Base-by-base conservation (phyloP, 2,329 filamentous ascomycete species). In the Arthroderma sp. region DNA sequence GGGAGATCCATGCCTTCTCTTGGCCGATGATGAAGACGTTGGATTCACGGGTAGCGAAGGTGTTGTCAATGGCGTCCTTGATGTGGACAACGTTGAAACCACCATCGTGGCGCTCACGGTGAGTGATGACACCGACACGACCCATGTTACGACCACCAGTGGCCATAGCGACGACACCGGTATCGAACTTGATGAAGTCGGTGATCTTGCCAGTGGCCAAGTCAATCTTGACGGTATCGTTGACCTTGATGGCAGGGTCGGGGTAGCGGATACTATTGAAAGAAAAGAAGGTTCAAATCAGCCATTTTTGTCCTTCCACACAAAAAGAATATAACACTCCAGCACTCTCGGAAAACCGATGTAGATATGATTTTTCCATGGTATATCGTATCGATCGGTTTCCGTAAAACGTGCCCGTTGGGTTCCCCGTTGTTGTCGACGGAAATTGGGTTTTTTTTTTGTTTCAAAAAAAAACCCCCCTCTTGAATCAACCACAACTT, bases 91-190 rank as follows among this genome's bases (percentile, higher is more conserved):
- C 94, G 81, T 93, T 93, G 85, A 98, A 98, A 72, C 91, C 91
- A 79, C 91, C 91, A 62, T 98, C 91, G 80, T 98, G 91, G 64
- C 91, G 86, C 81, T 98, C 91, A 78, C 91, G 89, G 81, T 98
- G 88, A 64, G 91, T 96, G 77, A 98, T 93, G 71, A 96, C 89
- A 84, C 91, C 91, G 66, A 98, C 89, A 89, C 91, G 91, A 70
- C 91, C 91, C 89, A 96, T 98, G 86, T 98, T 98, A 69, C 89
- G 91, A 81, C 91, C 91, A 82, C 91, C 91, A 61, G 91, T 98
- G 66, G 83, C 84, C 89, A 98, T 98, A 71, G 84, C 87, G 62
- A 98, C 87, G 68, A 86, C 83, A 73, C 89, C 91, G 66, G 88
- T 95, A 72, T 98, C 91, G 75, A 98, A 98, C 74, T 83, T 85